Evolutionary conservation across 2,329 filamentous ascomycete genomes (phyloP), one percentile per base, ranked within the genome.

Genomic region (Alternaria sp.): DNA sequence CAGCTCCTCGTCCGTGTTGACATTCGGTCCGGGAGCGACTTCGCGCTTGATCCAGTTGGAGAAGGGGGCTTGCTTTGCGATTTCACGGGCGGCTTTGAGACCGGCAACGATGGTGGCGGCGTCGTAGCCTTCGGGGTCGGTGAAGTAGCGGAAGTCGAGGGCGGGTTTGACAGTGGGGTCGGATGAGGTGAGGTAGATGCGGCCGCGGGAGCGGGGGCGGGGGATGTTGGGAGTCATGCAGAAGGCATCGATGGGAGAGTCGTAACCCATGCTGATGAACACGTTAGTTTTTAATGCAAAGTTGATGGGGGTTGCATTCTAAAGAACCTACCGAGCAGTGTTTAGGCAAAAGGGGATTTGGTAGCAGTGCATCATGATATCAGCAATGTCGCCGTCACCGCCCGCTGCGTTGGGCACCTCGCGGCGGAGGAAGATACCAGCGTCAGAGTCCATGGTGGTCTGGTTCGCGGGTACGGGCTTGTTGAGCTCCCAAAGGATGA

Each of bases 361-460:
- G 83, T 96, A 96, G 86, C 93, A 96, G 83, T 96, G 93, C 91
- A 95, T 95, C 93, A 96, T 96, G 73, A 96, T 82, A 75, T 97
- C 93, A 65, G 91, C 91, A 56, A 91, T 89, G 63, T 91, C 86
- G 53, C 90, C 90, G 69, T 96, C 92, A 2, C 82, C 81, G 57
- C 86, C 86, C 4, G 85, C 86, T 3, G 92, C 91, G 73, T 94
- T 88, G 69, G 87, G 83, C 14, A 84, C 76, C 79, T 96, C 89
- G 61, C 92, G 91, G 63, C 93, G 91, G 58, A 96, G 84, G 85
- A 96, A 96, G 75, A 95, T 91, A 65, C 91, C 92, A 3, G 92
- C 92, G 75, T 97, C 93, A 24, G 90, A 96, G 81, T 95, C 91
- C 91, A 94, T 94, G 74, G 91, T 94, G 51, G 92, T 95, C 82